Base-by-base conservation (phyloP, 345 rosid genomes). In the Eucalyptus regnans region DNA sequence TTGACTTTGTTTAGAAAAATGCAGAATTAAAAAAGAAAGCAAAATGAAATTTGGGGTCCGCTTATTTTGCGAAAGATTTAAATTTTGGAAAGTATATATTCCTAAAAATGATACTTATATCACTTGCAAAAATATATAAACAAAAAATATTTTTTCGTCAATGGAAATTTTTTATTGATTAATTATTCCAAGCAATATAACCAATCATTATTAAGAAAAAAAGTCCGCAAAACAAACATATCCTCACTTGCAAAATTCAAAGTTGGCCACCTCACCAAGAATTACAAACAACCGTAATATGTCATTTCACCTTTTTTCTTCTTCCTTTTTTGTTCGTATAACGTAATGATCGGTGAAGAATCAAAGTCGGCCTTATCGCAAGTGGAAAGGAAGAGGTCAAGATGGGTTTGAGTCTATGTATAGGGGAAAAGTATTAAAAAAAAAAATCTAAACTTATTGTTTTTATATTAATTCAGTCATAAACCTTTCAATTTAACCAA, bases 401-500 rank as follows among this genome's bases (percentile, higher is more conserved):
- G 18, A 64, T 3, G 18, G 37, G 37, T 4, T 15, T n/a, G 71
- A 60, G 7, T 27, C 31, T 60, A 6, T 60, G 66, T 56, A 22
- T 4, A 56, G 60, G 12, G 29, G 29, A 56, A 20, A 56, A 22
- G 1, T 56, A 56, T 1, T 3, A 0, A 51, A 51, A 51, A 50
- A 50, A 56, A 23, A 56, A 4, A 54, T 0, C 5, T 51, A 52
- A 56, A 56, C 29, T 23, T 56, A 56, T 56, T 23, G 1, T 1
- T 9, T 8, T 22, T 56, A 1, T 56, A 23, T 1, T 56, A 7
- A 52, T 52, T 52, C 2, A 52, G 3, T 52, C 4, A 0, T 56
- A 56, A 22, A 56, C 0, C 0, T 20, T 56, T 56, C 1, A 23
- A 56, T 56, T 56, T 2, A 1, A 22, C 5, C 0, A 56, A 56